Percentiles rank a stretch among this genome's conserved stretches.
These are phyloP conservation scores for Corymbia maculata DNA, from an alignment of 345 rosid genomes.

Conservation along the genomic window DNA sequence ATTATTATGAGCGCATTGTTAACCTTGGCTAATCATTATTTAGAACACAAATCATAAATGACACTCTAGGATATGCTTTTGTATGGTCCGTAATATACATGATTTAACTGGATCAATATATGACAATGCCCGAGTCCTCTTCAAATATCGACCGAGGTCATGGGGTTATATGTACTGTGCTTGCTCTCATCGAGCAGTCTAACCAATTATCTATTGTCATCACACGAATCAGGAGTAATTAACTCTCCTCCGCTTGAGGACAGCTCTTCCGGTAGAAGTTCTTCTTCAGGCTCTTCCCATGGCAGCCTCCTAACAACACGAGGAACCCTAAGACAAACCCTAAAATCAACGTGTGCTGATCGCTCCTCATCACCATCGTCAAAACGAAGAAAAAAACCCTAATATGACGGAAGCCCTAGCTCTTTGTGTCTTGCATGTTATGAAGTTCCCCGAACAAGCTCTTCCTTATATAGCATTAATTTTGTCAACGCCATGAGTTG, in stretches of 20 bases:
- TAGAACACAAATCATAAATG: not conserved
- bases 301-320: not conserved
- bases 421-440: not conserved
- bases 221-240: not conserved
- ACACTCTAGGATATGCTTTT: not conserved
- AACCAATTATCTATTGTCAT: not conserved
- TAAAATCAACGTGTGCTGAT: not conserved
- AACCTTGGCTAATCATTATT: not conserved
- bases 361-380: not conserved
- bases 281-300: conserved; percentile 11
- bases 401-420: not conserved
- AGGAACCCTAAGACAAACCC: not conserved
- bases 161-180: not conserved
- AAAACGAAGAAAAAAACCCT: not conserved
- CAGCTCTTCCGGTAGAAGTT: conserved; percentile 20
- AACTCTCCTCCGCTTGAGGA: conserved; percentile 18
- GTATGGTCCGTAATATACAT: not conserved
- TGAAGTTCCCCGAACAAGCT: not conserved
- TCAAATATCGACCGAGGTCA: not conserved
- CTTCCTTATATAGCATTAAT: not conserved
- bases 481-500: not conserved
- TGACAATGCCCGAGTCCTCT: fast-evolving
- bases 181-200: not conserved
- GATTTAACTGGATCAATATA: too few species aligned
- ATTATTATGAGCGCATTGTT: not conserved